Evolutionary conservation across 2,329 filamentous ascomycete species (phyloP).

Genomic region (Zymoseptoria brevis): DNA sequence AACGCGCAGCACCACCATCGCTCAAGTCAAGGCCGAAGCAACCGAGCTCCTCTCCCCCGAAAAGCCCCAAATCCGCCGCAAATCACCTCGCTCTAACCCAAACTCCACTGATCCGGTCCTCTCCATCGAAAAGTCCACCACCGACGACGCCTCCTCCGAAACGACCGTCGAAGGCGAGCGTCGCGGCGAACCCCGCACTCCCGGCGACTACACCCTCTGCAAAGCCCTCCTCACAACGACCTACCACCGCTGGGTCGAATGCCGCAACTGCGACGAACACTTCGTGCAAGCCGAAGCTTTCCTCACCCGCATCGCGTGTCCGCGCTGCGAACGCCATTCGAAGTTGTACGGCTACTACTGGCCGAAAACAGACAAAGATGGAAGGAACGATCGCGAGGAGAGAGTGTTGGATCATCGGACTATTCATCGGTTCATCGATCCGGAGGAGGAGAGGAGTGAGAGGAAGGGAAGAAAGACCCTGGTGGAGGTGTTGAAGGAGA

Average conservation of each 20-base stretch:
- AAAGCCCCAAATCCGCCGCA: slow-evolving; percentile 7
- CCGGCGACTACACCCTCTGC: slow-evolving; percentile 67
- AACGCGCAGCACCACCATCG: slow-evolving; percentile 1
- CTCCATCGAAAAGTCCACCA: slow-evolving; percentile 21
- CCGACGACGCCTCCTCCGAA: slow-evolving; percentile 7
- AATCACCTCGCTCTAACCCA: slow-evolving; percentile 6
- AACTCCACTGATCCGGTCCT: slow-evolving; percentile 15
- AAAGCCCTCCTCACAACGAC: slow-evolving; percentile 66
- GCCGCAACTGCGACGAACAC: slow-evolving; percentile 68
- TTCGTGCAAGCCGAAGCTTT: slow-evolving; percentile 90
- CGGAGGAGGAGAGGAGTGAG: slow-evolving; percentile 33
- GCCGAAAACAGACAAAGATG: slow-evolving; percentile 86
- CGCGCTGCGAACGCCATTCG: slow-evolving; percentile 87
- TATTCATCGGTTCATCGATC: slow-evolving; percentile 73
- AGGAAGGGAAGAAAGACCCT: slow-evolving; percentile 28
- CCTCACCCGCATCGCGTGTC: slow-evolving; percentile 75
- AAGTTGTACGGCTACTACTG: slow-evolving; percentile 92
- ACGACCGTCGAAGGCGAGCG: slow-evolving; percentile 18
- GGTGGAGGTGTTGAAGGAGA: slow-evolving; percentile 21
- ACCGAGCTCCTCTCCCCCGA: slow-evolving; percentile 6
- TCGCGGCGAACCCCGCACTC: slow-evolving; percentile 32
- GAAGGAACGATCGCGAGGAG: slow-evolving; percentile 61
- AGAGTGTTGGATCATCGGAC: slow-evolving; percentile 75
- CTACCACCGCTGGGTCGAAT: slow-evolving; percentile 78
- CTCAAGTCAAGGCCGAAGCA: neutral